A percentile compares a stretch with the other conserved stretches of the same genome.
Conservation (phyloP, 2,329 filamentous ascomycete species). For the Thielaviopsis musarum region DNA sequence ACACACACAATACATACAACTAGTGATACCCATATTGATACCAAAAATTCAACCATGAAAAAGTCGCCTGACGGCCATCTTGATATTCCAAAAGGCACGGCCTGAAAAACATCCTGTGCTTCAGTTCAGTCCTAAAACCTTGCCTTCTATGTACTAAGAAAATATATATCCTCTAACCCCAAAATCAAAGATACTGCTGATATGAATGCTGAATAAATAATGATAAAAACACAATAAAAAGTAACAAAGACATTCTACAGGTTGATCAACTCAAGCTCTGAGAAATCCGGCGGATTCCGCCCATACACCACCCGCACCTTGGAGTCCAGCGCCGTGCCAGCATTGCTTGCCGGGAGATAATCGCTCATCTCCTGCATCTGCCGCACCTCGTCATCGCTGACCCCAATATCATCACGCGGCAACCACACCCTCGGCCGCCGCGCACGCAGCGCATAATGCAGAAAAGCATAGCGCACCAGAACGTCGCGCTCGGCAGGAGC, state of each 20-base stretch:
- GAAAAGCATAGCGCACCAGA: conserved; percentile 74
- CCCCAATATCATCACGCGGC: conserved; percentile 72
- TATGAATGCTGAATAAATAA: neutral
- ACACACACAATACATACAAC: no score
- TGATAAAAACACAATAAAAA: neutral
- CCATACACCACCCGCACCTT: conserved; percentile 72
- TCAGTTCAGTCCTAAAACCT: no score
- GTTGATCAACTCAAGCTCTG: conserved; percentile 71
- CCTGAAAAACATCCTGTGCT: no score
- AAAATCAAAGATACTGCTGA: neutral
- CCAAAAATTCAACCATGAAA: no score
- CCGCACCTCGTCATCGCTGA: conserved; percentile 80
- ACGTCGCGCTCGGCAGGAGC: conserved; percentile 77
- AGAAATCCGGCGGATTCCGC: conserved; percentile 75
- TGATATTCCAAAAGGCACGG: no score
- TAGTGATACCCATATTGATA: neutral
- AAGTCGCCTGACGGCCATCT: no score
- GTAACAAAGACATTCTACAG: conserved; percentile 28
- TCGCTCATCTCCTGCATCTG: conserved; percentile 61
- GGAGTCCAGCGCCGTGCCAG: conserved; percentile 73
- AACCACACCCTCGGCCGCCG: conserved; percentile 85
- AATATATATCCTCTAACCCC: neutral
- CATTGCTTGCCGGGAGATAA: conserved; percentile 83
- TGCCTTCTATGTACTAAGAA: no score
- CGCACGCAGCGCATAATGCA: conserved; percentile 73